Base-by-base conservation (phyloP, 1,284 basidiomycete genomes). In the Ceratobasidium sp. region DNA sequence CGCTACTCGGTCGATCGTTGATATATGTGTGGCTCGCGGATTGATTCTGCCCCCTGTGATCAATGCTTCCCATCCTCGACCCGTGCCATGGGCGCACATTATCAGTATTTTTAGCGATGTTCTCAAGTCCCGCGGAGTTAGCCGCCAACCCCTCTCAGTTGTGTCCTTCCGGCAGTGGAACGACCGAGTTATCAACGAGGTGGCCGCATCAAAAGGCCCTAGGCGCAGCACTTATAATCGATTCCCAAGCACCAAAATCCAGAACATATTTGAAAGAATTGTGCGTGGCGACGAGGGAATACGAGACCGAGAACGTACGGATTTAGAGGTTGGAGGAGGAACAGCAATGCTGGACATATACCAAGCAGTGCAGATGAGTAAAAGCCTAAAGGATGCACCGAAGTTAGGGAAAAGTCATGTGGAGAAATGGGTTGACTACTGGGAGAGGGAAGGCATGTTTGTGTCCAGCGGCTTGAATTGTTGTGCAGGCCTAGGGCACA, bases 231-330 rank as follows among this genome's bases (percentile, higher is more conserved):
- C n/a, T 28, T 32, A n/a, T 16, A 35, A 28, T 8, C 46, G 62
- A n/a, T 64, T 50, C 44, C 62, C 62, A 6, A 64, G 62, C 62
- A 50, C 46, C 18, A 64, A 64, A n/a, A 64, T 64, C 16, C 62
- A 64, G 32, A 41, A 30, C 18, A 63, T 30, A 1, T 21, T 63
- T 16, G 61, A 63, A 2, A 28, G 44, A 13, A 63, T 63, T 43
- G 44, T 49, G 28, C 46, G n/a, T 14, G 41, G 38, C 2, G 41
- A 61, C 28, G 41, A 44, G 14, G 41, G 46, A 13, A 11, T 44
- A 18, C 43, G 43, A 44, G n/a, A n/a, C n/a, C n/a, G n/a, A n/a
- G n/a, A n/a, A n/a, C n/a, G n/a, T n/a, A n/a, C n/a, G n/a, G n/a
- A n/a, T n/a, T n/a, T n/a, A n/a, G n/a, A n/a, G n/a, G n/a, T n/a